Percentiles rank a stretch among this genome's conserved stretches.
phyloP scores from a whole-genome alignment of 1,284 basidiomycete genomes.

The Tilletia indica region DNA sequence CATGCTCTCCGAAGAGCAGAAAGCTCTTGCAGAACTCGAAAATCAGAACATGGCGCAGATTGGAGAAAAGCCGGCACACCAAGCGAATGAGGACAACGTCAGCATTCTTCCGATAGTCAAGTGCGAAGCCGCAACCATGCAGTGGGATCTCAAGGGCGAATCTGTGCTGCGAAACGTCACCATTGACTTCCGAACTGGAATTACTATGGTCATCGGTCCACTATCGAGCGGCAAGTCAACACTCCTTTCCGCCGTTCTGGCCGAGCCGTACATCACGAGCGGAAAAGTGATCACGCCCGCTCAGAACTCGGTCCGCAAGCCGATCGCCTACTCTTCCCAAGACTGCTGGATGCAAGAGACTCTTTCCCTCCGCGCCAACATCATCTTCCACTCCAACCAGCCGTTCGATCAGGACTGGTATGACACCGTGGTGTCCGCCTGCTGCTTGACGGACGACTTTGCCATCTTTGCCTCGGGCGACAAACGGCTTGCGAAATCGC shows the following conservation, averaged over 20 bases:
- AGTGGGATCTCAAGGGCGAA: not conserved
- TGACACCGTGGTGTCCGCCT: slow-evolving; percentile 26
- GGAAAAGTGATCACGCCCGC: not conserved
- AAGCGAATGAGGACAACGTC: not conserved
- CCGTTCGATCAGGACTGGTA: slow-evolving; percentile 21
- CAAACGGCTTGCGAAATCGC: slow-evolving; percentile 23
- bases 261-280: slow-evolving; percentile 22
- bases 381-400: slow-evolving; percentile 26
- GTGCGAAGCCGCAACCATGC: not conserved
- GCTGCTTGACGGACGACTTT: slow-evolving; percentile 29
- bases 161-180: not conserved
- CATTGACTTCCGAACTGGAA: slow-evolving; percentile 8
- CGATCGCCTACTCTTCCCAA: slow-evolving; percentile 26
- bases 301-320: not conserved
- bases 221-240: slow-evolving; percentile 33
- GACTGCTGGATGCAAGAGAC: slow-evolving; percentile 31
- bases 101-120: slow-evolving; percentile 57
- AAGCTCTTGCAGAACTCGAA: slow-evolving; percentile 10
- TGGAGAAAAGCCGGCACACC: not conserved
- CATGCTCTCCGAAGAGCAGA: slow-evolving; percentile 21
- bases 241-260: slow-evolving; percentile 30
- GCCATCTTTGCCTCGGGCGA: slow-evolving; percentile 12
- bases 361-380: slow-evolving; percentile 31
- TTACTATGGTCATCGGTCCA: slow-evolving; percentile 28
- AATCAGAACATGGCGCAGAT: not conserved